Base-by-base conservation (phyloP, 352 stramenopile genomes). In the Phytophthora macrochlamydospora region DNA sequence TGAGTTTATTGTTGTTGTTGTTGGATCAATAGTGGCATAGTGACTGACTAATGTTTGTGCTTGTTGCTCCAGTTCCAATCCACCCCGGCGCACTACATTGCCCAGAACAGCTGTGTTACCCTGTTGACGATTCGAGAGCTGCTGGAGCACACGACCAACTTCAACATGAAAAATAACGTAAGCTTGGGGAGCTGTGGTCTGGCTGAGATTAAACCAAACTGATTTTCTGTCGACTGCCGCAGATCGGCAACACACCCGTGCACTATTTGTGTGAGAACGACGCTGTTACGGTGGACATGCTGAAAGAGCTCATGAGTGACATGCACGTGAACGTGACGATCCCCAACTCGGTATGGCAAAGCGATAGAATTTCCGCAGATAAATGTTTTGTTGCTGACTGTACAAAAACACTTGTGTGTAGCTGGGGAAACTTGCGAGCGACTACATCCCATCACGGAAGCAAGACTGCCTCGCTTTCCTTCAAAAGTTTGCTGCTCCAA, bases 131-230 rank as follows among this genome's bases (percentile, higher is more conserved):
- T 95, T 8, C 48, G 51, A 1, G 42, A 69, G 33, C 72, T 92
- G 58, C 59, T 93, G 9, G 60, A 86, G 37, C 70, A 87, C 65
- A 75, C 83, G 51, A 79, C 78, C n/a, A 77, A 95, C 56, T 85
- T 88, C 28, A 92, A 90, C 56, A 59, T 83, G 49, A 78, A 79
- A 40, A 90, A 95, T 69, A 93, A 95, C 44, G 87, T 94, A 57
- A 45, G 61, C 40, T 60, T 24, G 24, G 18, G 13, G 7, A 14
- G 32, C 50, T 28, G 38, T n/a, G 12, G 18, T 24, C 18, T 24
- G 18, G 18, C 18, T 24, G 18, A 24, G 40, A 7, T 46, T 28
- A 42, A 3, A 30, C 12, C 62, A 28, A 44, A 7, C 4, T 53
- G 46, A n/a, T 60, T 50, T n/a, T 28, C 65, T 24, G 18, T 51